Conservation (phyloP, 148 eudicot species). For the Fagopyrum esculentum region DNA sequence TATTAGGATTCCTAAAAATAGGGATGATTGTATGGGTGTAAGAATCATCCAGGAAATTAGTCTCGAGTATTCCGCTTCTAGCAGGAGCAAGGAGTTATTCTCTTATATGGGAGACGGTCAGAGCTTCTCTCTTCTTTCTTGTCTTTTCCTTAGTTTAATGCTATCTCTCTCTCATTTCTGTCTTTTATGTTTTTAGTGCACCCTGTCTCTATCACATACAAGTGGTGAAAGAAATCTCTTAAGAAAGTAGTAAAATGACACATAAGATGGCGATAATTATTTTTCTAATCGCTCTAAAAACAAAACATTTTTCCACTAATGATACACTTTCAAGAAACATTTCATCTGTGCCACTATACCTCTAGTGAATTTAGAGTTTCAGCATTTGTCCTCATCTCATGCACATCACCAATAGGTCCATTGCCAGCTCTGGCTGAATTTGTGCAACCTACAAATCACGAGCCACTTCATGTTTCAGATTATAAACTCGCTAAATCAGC, state of each 20-base stretch:
- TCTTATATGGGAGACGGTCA: too few species aligned
- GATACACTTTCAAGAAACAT: background rate
- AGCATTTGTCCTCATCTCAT: conserved; percentile 29
- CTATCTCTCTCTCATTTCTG: too few species aligned
- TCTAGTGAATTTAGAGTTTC: conserved; percentile 29
- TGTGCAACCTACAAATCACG: conserved; percentile 26
- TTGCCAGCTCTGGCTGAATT: conserved; percentile 27
- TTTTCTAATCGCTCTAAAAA: background rate
- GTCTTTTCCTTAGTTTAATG: too few species aligned
- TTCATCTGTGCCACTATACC: conserved; percentile 25
- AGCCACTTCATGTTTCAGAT: conserved; percentile 1
- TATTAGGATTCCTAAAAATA: background rate
- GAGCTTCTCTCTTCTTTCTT: too few species aligned
- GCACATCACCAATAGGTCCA: conserved; percentile 28
- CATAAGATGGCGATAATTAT: background rate
- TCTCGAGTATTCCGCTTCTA: background rate
- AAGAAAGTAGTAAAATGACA: background rate
- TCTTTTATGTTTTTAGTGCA: too few species aligned
- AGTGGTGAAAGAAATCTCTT: background rate
- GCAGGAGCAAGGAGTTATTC: too few species aligned
- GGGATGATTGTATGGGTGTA: background rate
- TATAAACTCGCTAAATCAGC: conserved; percentile 2
- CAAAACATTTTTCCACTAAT: background rate
- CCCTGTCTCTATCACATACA: background rate
- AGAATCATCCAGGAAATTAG: background rate